Conservation (phyloP, 2,329 filamentous ascomycete genomes). For the Ampelomyces quisqualis region DNA sequence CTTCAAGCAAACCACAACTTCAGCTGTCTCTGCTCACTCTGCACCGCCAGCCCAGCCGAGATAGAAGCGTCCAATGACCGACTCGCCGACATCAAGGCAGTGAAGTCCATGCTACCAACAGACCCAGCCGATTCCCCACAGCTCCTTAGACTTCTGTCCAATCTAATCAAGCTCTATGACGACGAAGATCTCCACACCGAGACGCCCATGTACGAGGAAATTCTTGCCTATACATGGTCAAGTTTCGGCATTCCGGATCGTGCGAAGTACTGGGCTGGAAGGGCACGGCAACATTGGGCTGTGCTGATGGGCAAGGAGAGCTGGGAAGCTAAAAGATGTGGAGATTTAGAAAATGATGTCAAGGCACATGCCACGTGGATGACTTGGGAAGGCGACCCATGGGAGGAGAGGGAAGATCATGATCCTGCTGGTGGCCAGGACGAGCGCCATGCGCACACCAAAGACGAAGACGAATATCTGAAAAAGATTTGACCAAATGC, state of each 20-base stretch:
- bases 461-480: conserved; percentile 1
- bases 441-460: background rate
- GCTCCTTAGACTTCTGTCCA: conserved; percentile 26
- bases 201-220: conserved; percentile 33
- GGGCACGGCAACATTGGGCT: conserved; percentile 28
- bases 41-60: conserved; percentile 17
- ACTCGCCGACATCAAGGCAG: conserved; percentile 26
- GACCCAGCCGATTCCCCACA: conserved; percentile 18
- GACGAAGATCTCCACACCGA: conserved; percentile 31
- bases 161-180: conserved; percentile 28
- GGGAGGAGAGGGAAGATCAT: conserved; percentile 14
- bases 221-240: conserved; percentile 36
- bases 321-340: conserved; percentile 26
- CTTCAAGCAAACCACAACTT: conserved; percentile 32
- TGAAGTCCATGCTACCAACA: conserved; percentile 28
- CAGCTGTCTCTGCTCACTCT: conserved; percentile 34
- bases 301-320: conserved; percentile 30
- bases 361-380: conserved; percentile 30
- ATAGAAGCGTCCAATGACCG: conserved; percentile 27
- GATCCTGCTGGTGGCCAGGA: conserved; percentile 2
- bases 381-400: conserved; percentile 27
- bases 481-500: conserved; percentile 1
- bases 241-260: conserved; percentile 25
- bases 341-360: conserved; percentile 24
- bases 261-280: conserved; percentile 32